Conservation (phyloP, 805 yeast genomes). For the Metschnikowia drakensbergensis region DNA sequence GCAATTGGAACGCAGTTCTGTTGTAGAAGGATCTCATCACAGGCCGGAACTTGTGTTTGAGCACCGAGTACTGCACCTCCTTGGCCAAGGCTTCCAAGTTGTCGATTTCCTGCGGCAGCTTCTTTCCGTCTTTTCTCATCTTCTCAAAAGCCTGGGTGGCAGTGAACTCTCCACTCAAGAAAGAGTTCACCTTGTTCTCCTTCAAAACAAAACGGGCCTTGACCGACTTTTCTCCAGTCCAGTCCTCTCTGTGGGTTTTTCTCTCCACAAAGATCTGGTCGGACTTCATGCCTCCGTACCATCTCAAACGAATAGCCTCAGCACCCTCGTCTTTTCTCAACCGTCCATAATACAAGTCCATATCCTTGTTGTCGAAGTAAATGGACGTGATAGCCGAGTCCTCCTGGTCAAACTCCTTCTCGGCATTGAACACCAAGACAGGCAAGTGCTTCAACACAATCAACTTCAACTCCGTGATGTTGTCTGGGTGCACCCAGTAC, state of each 20-base stretch:
- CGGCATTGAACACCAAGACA: conserved; percentile 92
- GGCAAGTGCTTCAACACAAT: conserved; percentile 93
- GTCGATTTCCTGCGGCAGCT: conserved; percentile 82
- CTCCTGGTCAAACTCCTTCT: conserved; percentile 91
- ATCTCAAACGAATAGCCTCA: conserved; percentile 94
- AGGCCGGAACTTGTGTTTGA: conserved; percentile 83
- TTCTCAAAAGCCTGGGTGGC: conserved; percentile 89
- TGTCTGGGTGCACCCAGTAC: conserved; percentile 99
- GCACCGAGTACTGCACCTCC: conserved; percentile 86
- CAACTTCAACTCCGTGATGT: conserved; percentile 92
- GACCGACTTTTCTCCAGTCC: conserved; percentile 99
- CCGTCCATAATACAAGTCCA: conserved; percentile 93
- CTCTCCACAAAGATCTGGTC: conserved; percentile 94
- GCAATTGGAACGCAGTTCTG: conserved; percentile 97
- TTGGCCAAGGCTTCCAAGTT: conserved; percentile 86
- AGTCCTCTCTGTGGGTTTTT: conserved; percentile 97
- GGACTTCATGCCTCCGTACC: conserved; percentile 98
- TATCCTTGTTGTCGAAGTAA: conserved; percentile 83
- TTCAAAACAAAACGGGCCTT: conserved; percentile 93
- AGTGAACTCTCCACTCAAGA: conserved; percentile 77
- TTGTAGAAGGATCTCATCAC: conserved; percentile 94
- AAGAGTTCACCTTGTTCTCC: conserved; percentile 85
- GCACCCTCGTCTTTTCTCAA: conserved; percentile 97
- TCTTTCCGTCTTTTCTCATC: conserved; percentile 89
- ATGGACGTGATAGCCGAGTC: conserved; percentile 97